Evolutionary conservation across 345 rosid genomes (phyloP).

Genomic region (Euphorbia lathyris): DNA sequence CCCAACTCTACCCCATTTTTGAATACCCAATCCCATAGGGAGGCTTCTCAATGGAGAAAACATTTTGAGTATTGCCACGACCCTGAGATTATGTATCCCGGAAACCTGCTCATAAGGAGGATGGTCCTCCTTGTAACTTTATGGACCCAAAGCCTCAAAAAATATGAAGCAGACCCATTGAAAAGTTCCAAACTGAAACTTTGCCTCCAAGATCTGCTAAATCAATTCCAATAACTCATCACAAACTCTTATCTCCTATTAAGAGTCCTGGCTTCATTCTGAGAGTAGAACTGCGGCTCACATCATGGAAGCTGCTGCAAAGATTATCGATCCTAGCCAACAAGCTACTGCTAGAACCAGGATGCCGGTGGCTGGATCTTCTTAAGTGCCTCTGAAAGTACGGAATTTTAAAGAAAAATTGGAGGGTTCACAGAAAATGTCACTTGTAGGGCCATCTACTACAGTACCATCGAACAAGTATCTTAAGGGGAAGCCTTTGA

Average conservation of each 20-base stretch:
- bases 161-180: constrained; percentile 69
- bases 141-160: constrained; percentile 44
- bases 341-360: constrained; percentile 42
- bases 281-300: no score
- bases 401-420: constrained; percentile 60
- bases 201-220: no score
- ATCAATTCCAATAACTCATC: no score
- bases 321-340: constrained; percentile 58
- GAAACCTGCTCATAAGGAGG: constrained; percentile 44
- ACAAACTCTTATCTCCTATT: no score
- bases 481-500: constrained; percentile 61
- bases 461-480: constrained; percentile 36
- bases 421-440: constrained; percentile 57
- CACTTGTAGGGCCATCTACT: constrained; percentile 35
- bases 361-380: constrained; percentile 48
- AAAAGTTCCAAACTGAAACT: no score
- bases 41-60: constrained; percentile 40
- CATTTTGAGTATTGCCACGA: constrained; percentile 50
- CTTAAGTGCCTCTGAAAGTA: constrained; percentile 63
- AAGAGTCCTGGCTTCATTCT: no score
- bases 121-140: constrained; percentile 34
- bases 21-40: constrained; percentile 53
- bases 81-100: no score
- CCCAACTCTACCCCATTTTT: constrained; percentile 54
- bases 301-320: constrained; percentile 94